Percentiles rank a stretch among this genome's conserved stretches.
phyloP scores from a whole-genome alignment of 2,329 filamentous ascomycete genomes.

The Colletotrichum lindemuthianum region DNA sequence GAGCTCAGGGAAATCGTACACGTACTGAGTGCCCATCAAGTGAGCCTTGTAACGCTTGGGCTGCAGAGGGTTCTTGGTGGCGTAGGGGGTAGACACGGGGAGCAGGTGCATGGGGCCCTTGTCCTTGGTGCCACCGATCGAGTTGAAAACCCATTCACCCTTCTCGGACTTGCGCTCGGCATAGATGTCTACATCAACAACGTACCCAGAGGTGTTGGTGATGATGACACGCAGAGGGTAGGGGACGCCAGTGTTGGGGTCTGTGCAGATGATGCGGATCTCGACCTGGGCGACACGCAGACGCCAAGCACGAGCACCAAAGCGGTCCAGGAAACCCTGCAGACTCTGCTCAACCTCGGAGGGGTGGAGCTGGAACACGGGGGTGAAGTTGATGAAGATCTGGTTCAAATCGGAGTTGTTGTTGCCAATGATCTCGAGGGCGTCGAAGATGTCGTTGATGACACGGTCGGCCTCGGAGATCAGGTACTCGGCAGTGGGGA shows the following conservation, averaged over 20 bases:
- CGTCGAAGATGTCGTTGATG: constrained; percentile 97
- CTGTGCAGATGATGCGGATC: constrained; percentile 98
- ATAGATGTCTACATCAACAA: constrained; percentile 97
- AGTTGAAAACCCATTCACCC: constrained; percentile 98
- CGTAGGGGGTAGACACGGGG: constrained; percentile 90
- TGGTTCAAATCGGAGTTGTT: constrained; percentile 99
- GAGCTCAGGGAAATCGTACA: constrained; percentile 99
- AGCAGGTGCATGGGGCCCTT: constrained; percentile 95
- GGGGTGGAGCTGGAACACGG: constrained; percentile 92
- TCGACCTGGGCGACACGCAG: constrained; percentile 96
- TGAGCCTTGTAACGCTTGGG: constrained; percentile 99
- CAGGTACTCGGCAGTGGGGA: constrained; percentile 97
- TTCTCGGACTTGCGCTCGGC: constrained; percentile 98
- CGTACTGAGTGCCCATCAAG: constrained; percentile 98
- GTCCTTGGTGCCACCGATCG: constrained; percentile 93
- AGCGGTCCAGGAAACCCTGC: constrained; percentile 94
- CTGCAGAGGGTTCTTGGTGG: constrained; percentile 98
- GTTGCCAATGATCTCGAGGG: constrained; percentile 97
- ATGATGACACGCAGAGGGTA: constrained; percentile 96
- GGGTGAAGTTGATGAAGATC: constrained; percentile 99
- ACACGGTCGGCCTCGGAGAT: constrained; percentile 96
- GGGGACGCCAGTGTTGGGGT: constrained; percentile 82
- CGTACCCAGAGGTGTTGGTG: constrained; percentile 97
- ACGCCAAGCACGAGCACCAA: constrained; percentile 93
- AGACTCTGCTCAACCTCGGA: constrained; percentile 92